Evolutionary conservation across 1,284 basidiomycete genomes (phyloP).

Genomic region (Sanguinoderma infundibulare): DNA sequence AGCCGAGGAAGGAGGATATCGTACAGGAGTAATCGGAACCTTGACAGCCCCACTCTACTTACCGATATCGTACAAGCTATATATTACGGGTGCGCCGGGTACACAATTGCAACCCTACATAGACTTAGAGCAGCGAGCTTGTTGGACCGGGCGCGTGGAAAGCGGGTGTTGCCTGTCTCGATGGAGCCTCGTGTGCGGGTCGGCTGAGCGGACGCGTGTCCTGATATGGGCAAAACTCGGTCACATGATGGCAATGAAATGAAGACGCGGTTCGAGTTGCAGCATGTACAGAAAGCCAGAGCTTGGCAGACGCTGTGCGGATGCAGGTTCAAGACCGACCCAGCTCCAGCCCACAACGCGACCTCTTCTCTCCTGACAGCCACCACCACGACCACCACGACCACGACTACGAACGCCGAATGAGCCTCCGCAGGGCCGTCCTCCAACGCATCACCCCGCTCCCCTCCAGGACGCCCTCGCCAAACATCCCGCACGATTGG

Average conservation of each 20-base stretch:
- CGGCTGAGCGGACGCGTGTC: not conserved
- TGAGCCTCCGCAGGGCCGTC: conserved; percentile 29
- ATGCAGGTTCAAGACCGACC: not conserved
- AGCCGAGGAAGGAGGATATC: conserved; percentile 86
- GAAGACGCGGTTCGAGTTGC: conserved; percentile 20
- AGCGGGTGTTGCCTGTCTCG: not conserved
- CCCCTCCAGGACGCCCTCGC: conserved; percentile 24
- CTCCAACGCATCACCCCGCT: conserved; percentile 27
- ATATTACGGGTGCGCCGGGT: too few relatives aligned
- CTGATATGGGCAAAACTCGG: conserved; percentile 22
- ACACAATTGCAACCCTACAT: not conserved
- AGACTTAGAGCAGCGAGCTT: not conserved
- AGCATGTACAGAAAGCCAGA: not conserved
- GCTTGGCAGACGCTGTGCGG: not conserved
- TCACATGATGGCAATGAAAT: conserved; percentile 21
- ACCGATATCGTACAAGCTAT: conserved; percentile 20
- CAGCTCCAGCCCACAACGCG: not conserved
- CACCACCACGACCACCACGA: not conserved
- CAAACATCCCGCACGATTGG: conserved; percentile 24
- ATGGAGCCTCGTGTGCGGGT: not conserved
- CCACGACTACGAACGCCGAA: conserved; percentile 1
- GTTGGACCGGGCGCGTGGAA: not conserved
- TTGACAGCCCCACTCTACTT: conserved; percentile 10
- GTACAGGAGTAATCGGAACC: conserved; percentile 63
- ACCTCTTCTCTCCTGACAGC: not conserved